Percentiles rank a stretch among this genome's conserved stretches.
Conservation (phyloP, 2,329 filamentous ascomycete genomes). For the Sporothrix luriei region DNA sequence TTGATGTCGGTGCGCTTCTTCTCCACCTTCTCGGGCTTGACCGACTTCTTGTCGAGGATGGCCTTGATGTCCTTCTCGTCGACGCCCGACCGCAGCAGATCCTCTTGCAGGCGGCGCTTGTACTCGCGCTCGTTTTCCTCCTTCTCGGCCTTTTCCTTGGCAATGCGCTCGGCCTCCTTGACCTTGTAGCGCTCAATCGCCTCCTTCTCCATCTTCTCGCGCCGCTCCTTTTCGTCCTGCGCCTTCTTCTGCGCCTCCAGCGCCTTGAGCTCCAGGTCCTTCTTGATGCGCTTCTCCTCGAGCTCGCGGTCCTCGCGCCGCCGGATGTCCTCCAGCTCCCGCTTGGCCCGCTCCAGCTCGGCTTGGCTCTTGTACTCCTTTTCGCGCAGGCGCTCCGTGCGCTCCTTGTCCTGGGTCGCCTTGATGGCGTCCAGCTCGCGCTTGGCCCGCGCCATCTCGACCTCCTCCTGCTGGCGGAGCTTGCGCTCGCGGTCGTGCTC, state of each 20-base stretch:
- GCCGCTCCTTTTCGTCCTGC: conserved; percentile 49
- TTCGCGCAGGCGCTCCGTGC: conserved; percentile 31
- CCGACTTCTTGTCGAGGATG: conserved; percentile 60
- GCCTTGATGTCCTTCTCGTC: conserved; percentile 61
- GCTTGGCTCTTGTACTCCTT: conserved; percentile 41
- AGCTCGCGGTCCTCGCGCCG: conserved; percentile 43
- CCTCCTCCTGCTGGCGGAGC: conserved; percentile 42
- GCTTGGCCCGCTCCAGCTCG: conserved; percentile 38
- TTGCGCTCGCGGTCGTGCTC: conserved; percentile 45
- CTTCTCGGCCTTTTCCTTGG: conserved; percentile 52
- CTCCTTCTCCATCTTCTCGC: conserved; percentile 53
- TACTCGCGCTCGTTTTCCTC: conserved; percentile 58
- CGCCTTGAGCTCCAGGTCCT: conserved; percentile 54
- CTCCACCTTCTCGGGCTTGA: conserved; percentile 40
- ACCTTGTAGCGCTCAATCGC: conserved; percentile 58
- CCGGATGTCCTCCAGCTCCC: conserved; percentile 48
- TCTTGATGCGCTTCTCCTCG: conserved; percentile 53
- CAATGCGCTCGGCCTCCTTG: conserved; percentile 52
- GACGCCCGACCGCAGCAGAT: conserved; percentile 61
- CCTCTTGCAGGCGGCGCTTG: conserved; percentile 58
- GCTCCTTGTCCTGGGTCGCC: conserved; percentile 47
- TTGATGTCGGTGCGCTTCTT: conserved; percentile 31
- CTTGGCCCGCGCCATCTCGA: conserved; percentile 39
- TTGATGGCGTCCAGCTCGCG: conserved; percentile 45
- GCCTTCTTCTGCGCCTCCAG: conserved; percentile 52